Evolutionary conservation across 2,329 filamentous ascomycete species (phyloP), one percentile per base, ranked within the genome.

Genomic region (Orbilia javanica): DNA sequence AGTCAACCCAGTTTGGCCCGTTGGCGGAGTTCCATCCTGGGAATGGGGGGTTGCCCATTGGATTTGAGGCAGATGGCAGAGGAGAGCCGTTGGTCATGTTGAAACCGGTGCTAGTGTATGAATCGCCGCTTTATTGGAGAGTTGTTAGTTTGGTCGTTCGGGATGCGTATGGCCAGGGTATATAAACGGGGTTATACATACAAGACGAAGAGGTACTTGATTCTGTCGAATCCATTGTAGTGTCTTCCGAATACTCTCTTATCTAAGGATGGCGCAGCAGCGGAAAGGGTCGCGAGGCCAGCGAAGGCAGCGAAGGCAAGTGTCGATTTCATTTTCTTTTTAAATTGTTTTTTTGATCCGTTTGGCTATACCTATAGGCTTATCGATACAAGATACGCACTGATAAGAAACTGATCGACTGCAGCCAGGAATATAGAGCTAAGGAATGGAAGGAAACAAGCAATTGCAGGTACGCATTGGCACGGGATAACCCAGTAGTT

Each of bases 1-100:
- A 88, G 72, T 86, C 88, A n/a, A 88, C 84, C 87, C 87, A 89
- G 81, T 88, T 88, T 0, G 87, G 87, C 0, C 87, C 88, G 78
- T 86, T 86, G 73, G 84, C 79, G 7, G 84, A 81, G 27, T 85
- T 85, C 71, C 80, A 83, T 10, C 84, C 84, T 62, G 84, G 84
- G 65, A 84, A 85, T 6, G 82, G 60, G 18, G 84, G 84, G 74
- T 85, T 85, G 13, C 84, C 84, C 8, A 85, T 78, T 4, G 84
- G 84, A 79, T 85, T 85, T 1, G 81, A 81, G 0, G 82, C 78
- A 3, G 83, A 81, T 7, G 84, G 84, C 46, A 84, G 81, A 6
- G 81, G 81, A 10, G 81, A 80, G 10, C 81, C 80, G 65, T 82
- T 74, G 34, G 80, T 83, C 11, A 81, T 67, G 62, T 84, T 83